Evolutionary conservation across 805 yeast species (phyloP).

Genomic region (Metschnikowia vanudenii): DNA sequence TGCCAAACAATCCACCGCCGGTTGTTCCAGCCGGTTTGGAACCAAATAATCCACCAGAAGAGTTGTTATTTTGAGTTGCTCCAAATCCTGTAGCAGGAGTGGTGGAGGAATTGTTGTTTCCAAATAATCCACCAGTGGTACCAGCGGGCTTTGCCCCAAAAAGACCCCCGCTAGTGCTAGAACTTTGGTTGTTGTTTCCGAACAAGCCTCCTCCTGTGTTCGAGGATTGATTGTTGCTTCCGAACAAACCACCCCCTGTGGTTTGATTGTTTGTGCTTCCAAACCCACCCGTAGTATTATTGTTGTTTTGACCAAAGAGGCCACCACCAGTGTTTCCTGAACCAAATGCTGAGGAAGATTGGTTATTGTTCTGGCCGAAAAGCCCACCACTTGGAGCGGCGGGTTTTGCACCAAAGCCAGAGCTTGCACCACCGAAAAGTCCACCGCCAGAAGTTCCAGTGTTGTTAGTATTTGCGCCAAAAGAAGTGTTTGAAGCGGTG

Average conservation of each 20-base stretch:
- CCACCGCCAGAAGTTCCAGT: conserved; percentile 24
- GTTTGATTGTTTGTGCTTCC: conserved; percentile 11
- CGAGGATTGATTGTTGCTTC: conserved; percentile 17
- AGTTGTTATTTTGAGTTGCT: conserved; percentile 19
- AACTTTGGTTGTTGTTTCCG: conserved; percentile 17
- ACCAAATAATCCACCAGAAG: conserved; percentile 35
- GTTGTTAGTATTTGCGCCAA: conserved; percentile 15
- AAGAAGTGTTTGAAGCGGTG: conserved; percentile 10
- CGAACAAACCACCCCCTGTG: conserved; percentile 19
- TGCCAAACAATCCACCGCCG: conserved; percentile 24
- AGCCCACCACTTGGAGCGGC: conserved; percentile 15
- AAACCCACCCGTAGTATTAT: conserved; percentile 18
- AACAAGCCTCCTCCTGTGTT: conserved; percentile 31
- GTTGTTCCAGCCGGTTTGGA: conserved; percentile 20
- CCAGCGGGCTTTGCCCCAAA: not conserved
- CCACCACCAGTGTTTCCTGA: conserved; percentile 16
- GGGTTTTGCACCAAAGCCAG: conserved; percentile 33
- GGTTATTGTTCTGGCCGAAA: conserved; percentile 18
- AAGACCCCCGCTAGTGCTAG: not conserved
- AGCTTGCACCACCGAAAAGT: conserved; percentile 39
- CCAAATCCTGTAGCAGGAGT: conserved; percentile 16
- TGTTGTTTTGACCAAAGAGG: conserved; percentile 17
- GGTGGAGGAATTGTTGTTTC: conserved; percentile 12
- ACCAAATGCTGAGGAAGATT: conserved; percentile 5
- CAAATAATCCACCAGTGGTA: conserved; percentile 19